phyloP scores from a whole-genome alignment of 768 basidiomycete species.

The Lepiota subincarnata region DNA sequence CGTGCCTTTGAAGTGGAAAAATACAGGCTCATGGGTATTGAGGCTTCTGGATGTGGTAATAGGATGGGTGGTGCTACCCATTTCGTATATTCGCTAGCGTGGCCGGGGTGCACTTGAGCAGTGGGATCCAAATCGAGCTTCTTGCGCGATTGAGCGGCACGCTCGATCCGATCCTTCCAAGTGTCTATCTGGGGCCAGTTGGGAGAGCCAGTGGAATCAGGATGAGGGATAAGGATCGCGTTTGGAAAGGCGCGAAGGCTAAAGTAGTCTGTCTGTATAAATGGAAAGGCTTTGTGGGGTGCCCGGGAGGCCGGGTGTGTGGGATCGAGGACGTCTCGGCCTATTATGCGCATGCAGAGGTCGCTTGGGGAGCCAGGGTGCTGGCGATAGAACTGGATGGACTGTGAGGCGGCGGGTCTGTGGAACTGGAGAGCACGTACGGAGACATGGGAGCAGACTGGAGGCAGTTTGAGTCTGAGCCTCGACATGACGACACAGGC shows the following conservation, averaged over 20 bases:
- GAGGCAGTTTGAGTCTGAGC: background rate
- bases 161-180: constrained; percentile 1
- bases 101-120: background rate
- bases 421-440: background rate
- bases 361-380: constrained; percentile 2
- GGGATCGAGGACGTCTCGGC: background rate
- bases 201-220: background rate
- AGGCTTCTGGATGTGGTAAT: background rate
- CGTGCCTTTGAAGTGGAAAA: constrained; percentile 6
- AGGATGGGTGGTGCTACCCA: constrained; percentile 3
- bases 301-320: background rate
- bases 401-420: background rate
- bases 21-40: constrained; percentile 8
- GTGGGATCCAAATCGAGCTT: background rate
- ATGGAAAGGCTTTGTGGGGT: background rate
- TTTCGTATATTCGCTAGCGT: background rate
- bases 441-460: constrained; percentile 2
- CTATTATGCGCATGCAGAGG: background rate
- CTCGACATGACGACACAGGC: background rate
- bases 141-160: background rate
- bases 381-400: background rate
- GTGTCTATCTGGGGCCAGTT: background rate
- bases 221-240: constrained; percentile 5
- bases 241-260: constrained; percentile 2
- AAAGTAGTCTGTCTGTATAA: background rate